Base-by-base conservation (phyloP, 1,284 basidiomycete genomes). In the Malassezia sp. region DNA sequence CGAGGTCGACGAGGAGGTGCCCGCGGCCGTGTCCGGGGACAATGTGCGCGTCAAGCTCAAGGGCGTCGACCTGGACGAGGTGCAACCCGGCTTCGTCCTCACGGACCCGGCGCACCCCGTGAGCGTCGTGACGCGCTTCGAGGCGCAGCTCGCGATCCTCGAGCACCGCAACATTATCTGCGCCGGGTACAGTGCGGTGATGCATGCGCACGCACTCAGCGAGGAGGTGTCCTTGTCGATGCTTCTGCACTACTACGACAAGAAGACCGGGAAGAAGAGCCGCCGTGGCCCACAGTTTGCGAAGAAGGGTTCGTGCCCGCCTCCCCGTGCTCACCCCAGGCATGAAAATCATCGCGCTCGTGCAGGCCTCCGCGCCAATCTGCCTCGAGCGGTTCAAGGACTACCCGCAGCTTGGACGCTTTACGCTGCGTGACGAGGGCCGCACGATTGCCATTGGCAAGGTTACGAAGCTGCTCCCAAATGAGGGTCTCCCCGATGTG, bases 241-340 rank as follows among this genome's bases (percentile, higher is more conserved):
- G 26, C 49, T 70, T 31, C 42, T 70, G 49, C 67, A 70, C 59
- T 70, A 70, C 59, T 70, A 67, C 54, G 65, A 70, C 54, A 70
- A 67, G 50, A 68, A 67, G 53, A 70, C 65, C 51, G 67, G 67
- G 39, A 66, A 64, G 48, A 70, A 70, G 63, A 60, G 57, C 46
- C 58, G 60, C 39, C 58, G 57, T 33, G 65, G 65, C 4, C 67
- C 67, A 22, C 63, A 63, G 38, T 68, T 67, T 47, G 56, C 57
- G 45, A 61, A 58, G 45, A 58, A 60, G 59, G 65, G n/a, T n/a
- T n/a, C n/a, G n/a, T n/a, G n/a, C n/a, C n/a, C n/a, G n/a, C n/a
- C n/a, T n/a, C n/a, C n/a, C n/a, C n/a, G n/a, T n/a, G n/a, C n/a
- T n/a, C n/a, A n/a, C n/a, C n/a, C n/a, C n/a, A n/a, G n/a, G 67